A percentile compares a stretch with the other conserved stretches of the same genome.
Evolutionary conservation across 1,284 basidiomycete species (phyloP).

Genomic region (Anthracocystis setariae): DNA sequence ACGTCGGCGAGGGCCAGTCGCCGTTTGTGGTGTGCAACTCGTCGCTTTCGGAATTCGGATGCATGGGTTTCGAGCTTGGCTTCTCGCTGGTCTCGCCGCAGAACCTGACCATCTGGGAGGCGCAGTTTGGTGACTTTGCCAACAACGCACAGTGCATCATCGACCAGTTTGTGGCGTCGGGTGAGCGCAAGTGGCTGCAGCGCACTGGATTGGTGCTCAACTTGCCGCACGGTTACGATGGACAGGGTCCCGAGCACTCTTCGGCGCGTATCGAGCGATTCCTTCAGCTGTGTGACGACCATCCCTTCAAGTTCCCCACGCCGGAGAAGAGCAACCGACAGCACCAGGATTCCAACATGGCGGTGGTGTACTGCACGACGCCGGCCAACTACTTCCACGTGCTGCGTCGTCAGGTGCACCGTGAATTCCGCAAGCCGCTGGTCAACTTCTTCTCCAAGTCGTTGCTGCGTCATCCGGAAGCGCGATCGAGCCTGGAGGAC

Average conservation of each 20-base stretch:
- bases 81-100: constrained; percentile 98
- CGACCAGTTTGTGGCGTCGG: constrained; percentile 97
- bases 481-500: constrained; percentile 85
- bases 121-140: constrained; percentile 92
- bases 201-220: constrained; percentile 90
- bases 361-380: constrained; percentile 90
- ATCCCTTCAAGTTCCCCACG: constrained; percentile 89
- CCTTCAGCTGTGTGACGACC: constrained; percentile 96
- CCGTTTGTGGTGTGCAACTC: constrained; percentile 96
- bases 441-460: constrained; percentile 97
- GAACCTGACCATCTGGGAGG: constrained; percentile 96
- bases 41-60: constrained; percentile 93
- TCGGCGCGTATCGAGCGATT: constrained; percentile 95
- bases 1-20: constrained; percentile 86
- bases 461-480: constrained; percentile 89
- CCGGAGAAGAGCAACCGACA: constrained; percentile 90
- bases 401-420: constrained; percentile 67
- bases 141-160: constrained; percentile 89
- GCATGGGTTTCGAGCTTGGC: constrained; percentile 96
- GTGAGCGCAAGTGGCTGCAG: constrained; percentile 98
- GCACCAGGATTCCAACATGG: constrained; percentile 99
- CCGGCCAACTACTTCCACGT: constrained; percentile 68
- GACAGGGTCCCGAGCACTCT: constrained; percentile 98
- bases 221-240: constrained; percentile 92
- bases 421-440: constrained; percentile 67